Conservation (phyloP, 169 alveolate species). For the Babesia sp. region DNA sequence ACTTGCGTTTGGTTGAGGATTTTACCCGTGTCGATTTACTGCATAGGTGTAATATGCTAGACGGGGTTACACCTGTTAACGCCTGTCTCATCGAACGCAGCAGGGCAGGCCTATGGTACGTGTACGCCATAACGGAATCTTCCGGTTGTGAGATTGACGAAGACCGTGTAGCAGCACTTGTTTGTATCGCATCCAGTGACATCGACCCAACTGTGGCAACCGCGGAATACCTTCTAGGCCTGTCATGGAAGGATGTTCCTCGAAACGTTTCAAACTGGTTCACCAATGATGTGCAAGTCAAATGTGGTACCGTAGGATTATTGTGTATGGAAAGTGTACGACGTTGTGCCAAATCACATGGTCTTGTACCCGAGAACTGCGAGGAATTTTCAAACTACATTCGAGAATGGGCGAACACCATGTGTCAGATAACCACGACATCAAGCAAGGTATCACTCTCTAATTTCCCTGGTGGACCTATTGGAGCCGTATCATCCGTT, state of each 20-base stretch:
- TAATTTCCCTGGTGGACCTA: constrained; percentile 32
- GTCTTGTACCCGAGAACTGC: constrained; percentile 1
- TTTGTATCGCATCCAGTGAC: constrained; percentile 7
- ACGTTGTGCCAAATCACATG: constrained; percentile 19
- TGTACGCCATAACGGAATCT: constrained; percentile 34
- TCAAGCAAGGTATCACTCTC: constrained; percentile 21
- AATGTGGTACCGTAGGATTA: constrained; percentile 69
- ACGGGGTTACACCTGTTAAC: background rate
- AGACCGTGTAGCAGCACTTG: constrained; percentile 1
- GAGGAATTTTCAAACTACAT: constrained; percentile 8
- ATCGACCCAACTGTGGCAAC: constrained; percentile 7
- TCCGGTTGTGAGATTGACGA: constrained; percentile 31
- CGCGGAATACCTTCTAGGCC: constrained; percentile 2
- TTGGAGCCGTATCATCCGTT: constrained; percentile 29
- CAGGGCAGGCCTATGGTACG: constrained; percentile 39
- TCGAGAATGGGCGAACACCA: constrained; percentile 35
- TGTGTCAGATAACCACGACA: constrained; percentile 38
- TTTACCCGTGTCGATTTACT: constrained; percentile 4
- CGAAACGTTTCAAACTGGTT: background rate
- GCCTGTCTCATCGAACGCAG: constrained; percentile 13
- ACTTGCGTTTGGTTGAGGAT: constrained; percentile 14
- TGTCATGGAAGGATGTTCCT: constrained; percentile 24
- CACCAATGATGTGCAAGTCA: constrained; percentile 5
- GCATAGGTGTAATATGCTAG: background rate
- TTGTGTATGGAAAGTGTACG: constrained; percentile 69